These are phyloP conservation scores for Podospora bellae-mahoneyi DNA, from an alignment of 495 filamentous ascomycete genomes.

Conservation along the genomic window DNA sequence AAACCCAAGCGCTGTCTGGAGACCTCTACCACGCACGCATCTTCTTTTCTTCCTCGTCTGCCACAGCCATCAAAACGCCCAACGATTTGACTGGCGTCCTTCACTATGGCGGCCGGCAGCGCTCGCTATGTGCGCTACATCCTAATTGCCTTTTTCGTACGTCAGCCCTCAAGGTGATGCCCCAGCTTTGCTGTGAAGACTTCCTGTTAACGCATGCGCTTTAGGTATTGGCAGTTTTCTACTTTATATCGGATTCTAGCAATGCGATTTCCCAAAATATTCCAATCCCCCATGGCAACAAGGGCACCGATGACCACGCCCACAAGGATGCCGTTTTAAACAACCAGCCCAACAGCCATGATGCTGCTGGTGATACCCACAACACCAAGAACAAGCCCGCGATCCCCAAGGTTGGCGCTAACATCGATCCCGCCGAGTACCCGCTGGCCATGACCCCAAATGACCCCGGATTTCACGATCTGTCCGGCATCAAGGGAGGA, in stretches of 20 bases:
- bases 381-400: slow-evolving; percentile 16
- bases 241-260: slow-evolving; percentile 74
- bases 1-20: slow-evolving; percentile 3
- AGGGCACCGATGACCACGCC: slow-evolving; percentile 8
- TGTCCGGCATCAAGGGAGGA: slow-evolving; percentile 53
- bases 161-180: slow-evolving; percentile 28
- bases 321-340: slow-evolving; percentile 2
- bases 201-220: not conserved
- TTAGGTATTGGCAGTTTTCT: slow-evolving; percentile 70
- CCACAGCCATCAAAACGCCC: slow-evolving; percentile 19
- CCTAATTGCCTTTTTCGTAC: slow-evolving; percentile 79
- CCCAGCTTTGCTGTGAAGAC: not conserved
- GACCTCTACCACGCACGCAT: slow-evolving; percentile 4
- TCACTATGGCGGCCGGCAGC: slow-evolving; percentile 60
- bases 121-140: slow-evolving; percentile 82
- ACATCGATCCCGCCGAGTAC: slow-evolving; percentile 45
- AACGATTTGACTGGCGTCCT: slow-evolving; percentile 16
- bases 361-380: not conserved
- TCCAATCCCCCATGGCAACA: slow-evolving; percentile 6
- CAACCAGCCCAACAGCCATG: not conserved
- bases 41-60: slow-evolving; percentile 8
- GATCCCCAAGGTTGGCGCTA: slow-evolving; percentile 23
- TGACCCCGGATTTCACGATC: slow-evolving; percentile 47
- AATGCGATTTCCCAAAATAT: slow-evolving; percentile 23
- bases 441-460: slow-evolving; percentile 46